Percentiles rank a stretch among this genome's conserved stretches.
These are phyloP conservation scores for Pluteus cervinus DNA, from an alignment of 768 basidiomycete species.

Conservation along the genomic window DNA sequence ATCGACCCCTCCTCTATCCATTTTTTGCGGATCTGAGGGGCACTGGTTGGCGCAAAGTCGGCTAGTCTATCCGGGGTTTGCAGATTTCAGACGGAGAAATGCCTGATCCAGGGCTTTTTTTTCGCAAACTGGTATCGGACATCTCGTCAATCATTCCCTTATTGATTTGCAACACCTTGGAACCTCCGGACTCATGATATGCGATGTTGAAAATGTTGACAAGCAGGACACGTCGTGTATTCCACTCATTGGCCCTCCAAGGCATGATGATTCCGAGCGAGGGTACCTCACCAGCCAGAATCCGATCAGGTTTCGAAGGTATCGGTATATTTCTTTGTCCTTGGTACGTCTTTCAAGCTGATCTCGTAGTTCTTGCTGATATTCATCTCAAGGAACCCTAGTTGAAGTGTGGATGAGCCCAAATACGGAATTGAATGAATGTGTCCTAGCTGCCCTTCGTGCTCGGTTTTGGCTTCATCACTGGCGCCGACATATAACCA, in stretches of 20 bases:
- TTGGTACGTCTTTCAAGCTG: constrained; percentile 12
- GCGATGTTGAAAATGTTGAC: constrained; percentile 18
- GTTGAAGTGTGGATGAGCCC: constrained; percentile 21
- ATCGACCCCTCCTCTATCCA: too few species aligned
- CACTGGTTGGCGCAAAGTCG: too few species aligned
- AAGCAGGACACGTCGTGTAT: constrained; percentile 21
- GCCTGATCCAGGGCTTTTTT: too few species aligned
- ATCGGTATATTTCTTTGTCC: constrained; percentile 18
- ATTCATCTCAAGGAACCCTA: constrained; percentile 8
- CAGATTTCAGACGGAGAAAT: too few species aligned
- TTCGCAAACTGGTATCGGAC: constrained; percentile 13
- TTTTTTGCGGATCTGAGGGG: too few species aligned
- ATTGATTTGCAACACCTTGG: constrained; percentile 11
- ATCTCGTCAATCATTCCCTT: constrained; percentile 16
- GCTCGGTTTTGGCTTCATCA: constrained; percentile 17
- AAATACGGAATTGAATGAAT: constrained; percentile 9
- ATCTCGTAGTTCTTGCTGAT: neutral
- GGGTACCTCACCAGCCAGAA: constrained; percentile 2
- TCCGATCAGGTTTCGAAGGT: constrained; percentile 14
- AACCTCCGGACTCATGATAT: constrained; percentile 10
- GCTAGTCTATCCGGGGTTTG: too few species aligned
- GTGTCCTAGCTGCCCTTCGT: constrained; percentile 11
- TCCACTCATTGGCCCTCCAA: constrained; percentile 13
- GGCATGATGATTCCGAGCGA: constrained; percentile 8
- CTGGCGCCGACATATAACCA: constrained; percentile 11